Evolutionary conservation across 768 basidiomycete species (phyloP), one percentile per base, ranked within the genome.

Genomic region (Suillus bovinus): DNA sequence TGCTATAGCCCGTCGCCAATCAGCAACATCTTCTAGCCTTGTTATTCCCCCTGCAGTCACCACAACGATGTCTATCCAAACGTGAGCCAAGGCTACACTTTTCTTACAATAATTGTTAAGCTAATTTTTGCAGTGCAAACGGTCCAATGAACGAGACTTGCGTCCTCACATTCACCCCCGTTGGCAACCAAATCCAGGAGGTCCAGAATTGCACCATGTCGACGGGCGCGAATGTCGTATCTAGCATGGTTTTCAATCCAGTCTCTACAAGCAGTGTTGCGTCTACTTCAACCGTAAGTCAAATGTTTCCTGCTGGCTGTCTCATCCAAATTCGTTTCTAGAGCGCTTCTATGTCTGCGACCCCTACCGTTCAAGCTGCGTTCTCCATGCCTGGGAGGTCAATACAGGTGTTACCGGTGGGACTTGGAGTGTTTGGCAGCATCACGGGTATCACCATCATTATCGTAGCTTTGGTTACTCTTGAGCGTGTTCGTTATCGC

Each of bases 401-500:
- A 61, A 68, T 94, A 20, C 82, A 85, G 46, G 92, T 94, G 5
- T 80, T 93, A 38, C 93, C 93, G 0, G 86, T 94, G 65, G 93
- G 93, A 66, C 81, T 94, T 47, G 90, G 89, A 58, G 83, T 95
- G 11, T 94, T 91, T 70, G 91, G 88, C 52, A 93, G 92, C 65
- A 88, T 96, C 63, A 91, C 91, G 34, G 89, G 89, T 9, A 88
- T 95, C 68, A 90, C 89, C 20, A 73, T 96, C 67, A 86, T 90
- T 64, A 86, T 91, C 27, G 90, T 96, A 62, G 88, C 84, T 57
- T 78, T 93, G 73, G 93, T 95, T 66, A 93, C 92, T 7, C 93
- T 88, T 70, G 93, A 96, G 80, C 85, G 94, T 53, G 86, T 91
- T 29, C 90, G 89, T 75, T 93, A 93, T 71, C 88, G 92, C 79